These are phyloP conservation scores for Tympanopsis confertula DNA, from an alignment of 2,329 filamentous ascomycete genomes.

Conservation along the genomic window DNA sequence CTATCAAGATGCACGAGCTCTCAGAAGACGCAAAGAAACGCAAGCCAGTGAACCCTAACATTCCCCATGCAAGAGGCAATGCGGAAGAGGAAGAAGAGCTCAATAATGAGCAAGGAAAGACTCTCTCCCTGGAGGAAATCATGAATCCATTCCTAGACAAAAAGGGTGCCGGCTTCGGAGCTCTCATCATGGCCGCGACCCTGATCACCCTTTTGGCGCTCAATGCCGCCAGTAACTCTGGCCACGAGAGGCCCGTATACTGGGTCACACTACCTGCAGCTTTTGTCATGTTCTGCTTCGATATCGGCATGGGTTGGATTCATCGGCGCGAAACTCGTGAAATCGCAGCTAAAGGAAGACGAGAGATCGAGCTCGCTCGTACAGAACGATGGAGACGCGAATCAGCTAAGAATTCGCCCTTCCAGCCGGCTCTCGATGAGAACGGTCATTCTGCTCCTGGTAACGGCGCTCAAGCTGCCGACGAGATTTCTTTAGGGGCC, in stretches of 20 bases:
- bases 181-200: slow-evolving; percentile 53
- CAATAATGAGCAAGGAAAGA: slow-evolving; percentile 37
- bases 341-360: slow-evolving; percentile 43
- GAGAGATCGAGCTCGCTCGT: slow-evolving; percentile 30
- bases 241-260: slow-evolving; percentile 43
- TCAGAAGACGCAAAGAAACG: slow-evolving; percentile 40
- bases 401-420: slow-evolving; percentile 17
- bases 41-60: slow-evolving; percentile 61
- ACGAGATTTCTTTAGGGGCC: no score
- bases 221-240: slow-evolving; percentile 45
- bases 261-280: slow-evolving; percentile 62
- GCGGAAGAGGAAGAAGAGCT: slow-evolving; percentile 36
- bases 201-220: slow-evolving; percentile 53
- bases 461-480: no score
- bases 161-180: slow-evolving; percentile 51
- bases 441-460: no score
- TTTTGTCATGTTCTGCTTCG: slow-evolving; percentile 57
- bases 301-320: slow-evolving; percentile 51
- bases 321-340: slow-evolving; percentile 49
- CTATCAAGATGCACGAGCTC: slow-evolving; percentile 59
- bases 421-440: no score
- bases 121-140: slow-evolving; percentile 57
- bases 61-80: slow-evolving; percentile 48
- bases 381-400: slow-evolving; percentile 19
- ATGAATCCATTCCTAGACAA: slow-evolving; percentile 67